Evolutionary conservation across 2,329 filamentous ascomycete species (phyloP).

Genomic region (Pleurostoma richardsiae): DNA sequence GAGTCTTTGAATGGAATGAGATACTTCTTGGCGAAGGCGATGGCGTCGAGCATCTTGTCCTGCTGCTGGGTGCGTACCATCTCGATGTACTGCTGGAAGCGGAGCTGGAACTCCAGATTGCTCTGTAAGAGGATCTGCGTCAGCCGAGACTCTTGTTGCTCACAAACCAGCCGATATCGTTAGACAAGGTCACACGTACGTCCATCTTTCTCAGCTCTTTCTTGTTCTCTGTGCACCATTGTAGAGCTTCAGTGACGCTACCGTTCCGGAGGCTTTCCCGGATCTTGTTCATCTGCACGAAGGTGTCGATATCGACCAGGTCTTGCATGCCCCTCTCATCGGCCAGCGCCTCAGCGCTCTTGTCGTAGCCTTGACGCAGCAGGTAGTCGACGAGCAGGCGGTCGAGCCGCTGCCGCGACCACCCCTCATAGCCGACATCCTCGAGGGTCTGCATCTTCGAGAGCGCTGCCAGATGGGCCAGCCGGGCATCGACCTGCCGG

Average conservation of each 20-base stretch:
- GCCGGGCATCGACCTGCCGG: conserved; percentile 67
- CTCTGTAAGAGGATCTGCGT: conserved; percentile 39
- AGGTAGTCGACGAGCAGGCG: conserved; percentile 90
- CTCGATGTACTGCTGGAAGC: conserved; percentile 93
- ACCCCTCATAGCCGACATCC: conserved; percentile 90
- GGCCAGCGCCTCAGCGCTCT: conserved; percentile 72
- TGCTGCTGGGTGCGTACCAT: conserved; percentile 65
- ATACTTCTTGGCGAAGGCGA: conserved; percentile 76
- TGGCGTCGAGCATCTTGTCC: conserved; percentile 68
- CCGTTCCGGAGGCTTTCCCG: conserved; percentile 65
- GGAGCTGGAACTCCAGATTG: conserved; percentile 86
- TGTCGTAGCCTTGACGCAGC: conserved; percentile 73
- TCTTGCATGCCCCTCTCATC: conserved; percentile 70
- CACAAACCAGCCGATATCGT: neutral
- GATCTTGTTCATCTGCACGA: conserved; percentile 75
- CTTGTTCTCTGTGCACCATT: conserved; percentile 92
- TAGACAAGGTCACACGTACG: conserved; percentile 38
- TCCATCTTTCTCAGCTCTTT: conserved; percentile 85
- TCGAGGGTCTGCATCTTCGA: conserved; percentile 75
- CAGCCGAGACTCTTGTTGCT: neutral
- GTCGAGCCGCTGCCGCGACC: conserved; percentile 78
- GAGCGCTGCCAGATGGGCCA: conserved; percentile 75
- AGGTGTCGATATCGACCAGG: conserved; percentile 84
- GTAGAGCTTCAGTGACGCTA: conserved; percentile 72
- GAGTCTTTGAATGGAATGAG: conserved; percentile 65